A percentile compares a stretch with the other conserved stretches of the same genome.
Conservation (phyloP, 2,329 filamentous ascomycete genomes). For the Fusarium stilboides region DNA sequence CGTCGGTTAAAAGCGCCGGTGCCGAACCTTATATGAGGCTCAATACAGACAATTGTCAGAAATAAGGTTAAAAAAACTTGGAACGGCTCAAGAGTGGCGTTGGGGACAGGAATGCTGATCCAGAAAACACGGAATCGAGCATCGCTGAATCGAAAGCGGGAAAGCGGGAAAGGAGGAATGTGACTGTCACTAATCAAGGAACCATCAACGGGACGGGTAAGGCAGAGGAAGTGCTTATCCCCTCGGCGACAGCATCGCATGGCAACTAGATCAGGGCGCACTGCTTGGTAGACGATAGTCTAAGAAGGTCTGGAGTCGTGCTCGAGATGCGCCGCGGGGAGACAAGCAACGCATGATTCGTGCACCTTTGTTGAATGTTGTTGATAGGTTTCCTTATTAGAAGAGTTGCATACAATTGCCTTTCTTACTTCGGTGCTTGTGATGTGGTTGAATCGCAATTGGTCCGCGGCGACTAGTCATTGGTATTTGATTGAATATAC, state of each 20-base stretch:
- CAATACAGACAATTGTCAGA: slow-evolving; percentile 31
- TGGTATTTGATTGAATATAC: not conserved
- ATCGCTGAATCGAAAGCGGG: slow-evolving; percentile 27
- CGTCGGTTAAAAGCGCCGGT: slow-evolving; percentile 30
- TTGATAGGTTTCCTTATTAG: not conserved
- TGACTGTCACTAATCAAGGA: slow-evolving; percentile 45
- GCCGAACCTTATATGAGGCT: slow-evolving; percentile 43
- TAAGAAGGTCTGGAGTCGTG: slow-evolving; percentile 28
- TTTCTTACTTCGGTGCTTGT: not conserved
- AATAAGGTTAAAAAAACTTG: slow-evolving; percentile 38
- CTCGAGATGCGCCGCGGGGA: slow-evolving; percentile 9
- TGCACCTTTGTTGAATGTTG: slow-evolving; percentile 2
- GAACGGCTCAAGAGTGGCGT: slow-evolving; percentile 40
- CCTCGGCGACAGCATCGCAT: slow-evolving; percentile 27
- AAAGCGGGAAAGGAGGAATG: slow-evolving; percentile 43
- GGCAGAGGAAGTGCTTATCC: slow-evolving; percentile 26
- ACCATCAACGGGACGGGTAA: slow-evolving; percentile 43
- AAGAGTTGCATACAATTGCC: not conserved
- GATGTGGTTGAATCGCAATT: not conserved
- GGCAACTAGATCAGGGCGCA: slow-evolving; percentile 25
- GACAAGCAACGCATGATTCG: slow-evolving; percentile 15
- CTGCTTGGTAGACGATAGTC: slow-evolving; percentile 16
- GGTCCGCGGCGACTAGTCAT: too few species aligned
- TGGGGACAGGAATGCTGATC: slow-evolving; percentile 40
- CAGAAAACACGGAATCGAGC: slow-evolving; percentile 27